Conservation (phyloP, 768 basidiomycete species). For the Hortiboletus flavorubellus region DNA sequence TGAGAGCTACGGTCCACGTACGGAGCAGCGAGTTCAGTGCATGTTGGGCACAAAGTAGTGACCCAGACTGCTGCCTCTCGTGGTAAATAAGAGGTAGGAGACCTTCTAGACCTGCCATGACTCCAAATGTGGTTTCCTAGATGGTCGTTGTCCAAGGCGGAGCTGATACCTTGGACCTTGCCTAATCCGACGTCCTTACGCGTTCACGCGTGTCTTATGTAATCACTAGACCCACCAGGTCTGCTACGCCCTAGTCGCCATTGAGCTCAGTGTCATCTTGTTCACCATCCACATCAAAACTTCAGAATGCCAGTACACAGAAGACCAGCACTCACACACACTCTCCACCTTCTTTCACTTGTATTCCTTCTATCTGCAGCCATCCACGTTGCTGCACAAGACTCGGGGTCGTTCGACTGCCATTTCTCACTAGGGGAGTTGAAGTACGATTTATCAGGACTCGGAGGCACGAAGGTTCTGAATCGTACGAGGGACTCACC, state of each 20-base stretch:
- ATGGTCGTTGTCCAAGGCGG: conserved; percentile 11
- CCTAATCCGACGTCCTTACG: conserved; percentile 21
- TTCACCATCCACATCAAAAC: not conserved
- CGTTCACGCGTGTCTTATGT: conserved; percentile 34
- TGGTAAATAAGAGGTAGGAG: conserved; percentile 66
- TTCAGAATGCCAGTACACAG: conserved; percentile 23
- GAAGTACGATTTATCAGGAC: conserved; percentile 58
- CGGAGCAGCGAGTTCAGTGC: conserved; percentile 79
- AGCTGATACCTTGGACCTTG: conserved; percentile 3
- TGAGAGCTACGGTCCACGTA: conserved; percentile 37
- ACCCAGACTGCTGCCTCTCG: conserved; percentile 72
- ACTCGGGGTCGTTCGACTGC: conserved; percentile 51
- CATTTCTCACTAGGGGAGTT: conserved; percentile 35
- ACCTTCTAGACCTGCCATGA: conserved; percentile 58
- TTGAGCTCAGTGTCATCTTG: not conserved
- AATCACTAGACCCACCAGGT: conserved; percentile 13
- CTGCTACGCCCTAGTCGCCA: not conserved
- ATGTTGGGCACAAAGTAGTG: conserved; percentile 86
- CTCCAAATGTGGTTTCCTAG: conserved; percentile 6
- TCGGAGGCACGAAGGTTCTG: conserved; percentile 50
- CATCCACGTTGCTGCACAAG: conserved; percentile 35
- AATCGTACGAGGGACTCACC: conserved; percentile 54
- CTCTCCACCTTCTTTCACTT: conserved; percentile 8
- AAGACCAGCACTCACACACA: conserved; percentile 1
- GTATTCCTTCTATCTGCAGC: conserved; percentile 20